Base-by-base conservation (phyloP, 805 yeast species). In the Jamesozyma lodderae region DNA sequence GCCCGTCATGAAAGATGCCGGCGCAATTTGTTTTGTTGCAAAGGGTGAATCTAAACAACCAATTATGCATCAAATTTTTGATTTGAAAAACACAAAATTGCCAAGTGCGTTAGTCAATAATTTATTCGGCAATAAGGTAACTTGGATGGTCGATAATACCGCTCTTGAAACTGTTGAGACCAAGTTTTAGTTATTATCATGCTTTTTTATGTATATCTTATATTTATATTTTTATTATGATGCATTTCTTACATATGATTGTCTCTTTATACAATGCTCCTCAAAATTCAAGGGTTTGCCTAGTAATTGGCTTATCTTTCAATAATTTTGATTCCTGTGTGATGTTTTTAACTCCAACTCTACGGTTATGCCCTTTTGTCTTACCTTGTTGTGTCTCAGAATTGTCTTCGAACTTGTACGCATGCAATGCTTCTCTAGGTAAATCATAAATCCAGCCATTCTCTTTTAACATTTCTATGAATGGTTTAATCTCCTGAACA, bases 11-110 rank as follows among this genome's bases (percentile, higher is more conserved):
- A 69, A 67, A 38, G 46, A 54, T 8, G 52, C 68, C n/a, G 46
- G 48, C 15, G 43, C 51, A 35, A 75, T 87, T 49, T 80, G 84
- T 2, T 87, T 87, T 62, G 88, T 86, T 33, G 95, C 95, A 13
- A 88, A 84, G 58, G 96, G 96, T 41, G 79, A 81, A 9, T 79
- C 82, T 25, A 88, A 88, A 64, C 84, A 86, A 16, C 70, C 76
- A 0, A 69, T 84, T 33, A 68, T 88, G 57, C 73, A 73, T 51
- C 70, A 80, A 47, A 79, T 88, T 36, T 87, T 88, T 61, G 73
- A 67, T 40, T 59, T 68, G 38, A 64, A 66, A 36, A 53, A 65
- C 41, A 50, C 65, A 15, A 57, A 57, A 10, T 68, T 82, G 46
- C 97, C 97, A 22, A 72, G 85, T 41, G 81, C 78, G 44, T 65